Evolutionary conservation across 495 filamentous ascomycete genomes (phyloP), one percentile per base, ranked within the genome.

Genomic region (Lepraria neglecta): DNA sequence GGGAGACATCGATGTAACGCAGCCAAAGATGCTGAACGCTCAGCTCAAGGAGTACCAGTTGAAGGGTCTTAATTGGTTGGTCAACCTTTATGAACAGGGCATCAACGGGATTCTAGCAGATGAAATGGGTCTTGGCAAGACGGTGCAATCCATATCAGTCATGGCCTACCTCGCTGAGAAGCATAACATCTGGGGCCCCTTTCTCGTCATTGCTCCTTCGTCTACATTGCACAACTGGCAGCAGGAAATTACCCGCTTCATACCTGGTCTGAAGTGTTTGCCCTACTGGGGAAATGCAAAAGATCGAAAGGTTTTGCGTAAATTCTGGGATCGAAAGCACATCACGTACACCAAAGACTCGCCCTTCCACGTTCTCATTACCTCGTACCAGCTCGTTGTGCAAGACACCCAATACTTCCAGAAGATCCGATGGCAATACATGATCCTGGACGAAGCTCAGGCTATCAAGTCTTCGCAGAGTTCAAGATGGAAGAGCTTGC

Each of bases 101-200:
- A 98, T 98, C 85, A 98, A 98, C 77, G 95, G 94, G 71, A 98
- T 98, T 61, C 78, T 98, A 60, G 94, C 94, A 66, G 94, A 98
- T 68, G 94, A 98, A 77, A 98, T 98, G 94, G 94, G 94, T 84
- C 87, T 98, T 33, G 94, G 94, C 66, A 98, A 98, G 74, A 98
- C 94, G 19, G 91, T 98, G 24, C 94, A 98, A 77, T 96, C 91
- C 6, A 98, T 98, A 61, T 97, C 94, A 3, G 95, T 98, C 63
- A 97, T 98, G 95, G 92, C 91, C 15, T 97, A 98, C 71, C 87
- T 98, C 21, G 94, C 94, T 11, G 95, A 98, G 74, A 86, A 87
- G 62, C 89, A 98, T 76, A 91, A 95, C 66, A 96, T 98, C 70
- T 98, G 94, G 94, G 94, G 94, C 38, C 94, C 94, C 1, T 98